phyloP scores from a whole-genome alignment of 306 rosid genomes.

The Purshia tridentata region DNA sequence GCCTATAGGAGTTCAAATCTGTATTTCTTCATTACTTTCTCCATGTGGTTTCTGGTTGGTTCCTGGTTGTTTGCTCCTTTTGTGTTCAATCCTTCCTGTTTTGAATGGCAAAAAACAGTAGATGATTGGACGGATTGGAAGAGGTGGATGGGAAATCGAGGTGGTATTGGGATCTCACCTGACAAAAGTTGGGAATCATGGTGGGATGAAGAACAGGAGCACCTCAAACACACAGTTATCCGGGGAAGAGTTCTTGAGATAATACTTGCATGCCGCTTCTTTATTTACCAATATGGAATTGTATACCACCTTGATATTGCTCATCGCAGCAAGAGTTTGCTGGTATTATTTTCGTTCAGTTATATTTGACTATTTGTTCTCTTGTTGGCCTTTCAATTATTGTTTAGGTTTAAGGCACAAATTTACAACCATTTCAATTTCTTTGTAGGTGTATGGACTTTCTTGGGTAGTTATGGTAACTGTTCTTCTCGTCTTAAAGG shows the following conservation, averaged over 20 bases:
- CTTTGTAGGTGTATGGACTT: constrained; percentile 67
- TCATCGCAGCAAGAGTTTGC: constrained; percentile 58
- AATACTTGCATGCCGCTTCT: constrained; percentile 78
- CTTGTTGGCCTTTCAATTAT: constrained; percentile 17
- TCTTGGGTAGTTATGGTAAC: constrained; percentile 78
- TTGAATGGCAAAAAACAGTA: constrained; percentile 98
- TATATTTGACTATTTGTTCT: constrained; percentile 14
- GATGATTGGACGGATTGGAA: constrained; percentile 99
- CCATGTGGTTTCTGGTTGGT: constrained; percentile 88
- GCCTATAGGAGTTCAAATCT: constrained; percentile 67
- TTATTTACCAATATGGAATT: constrained; percentile 85
- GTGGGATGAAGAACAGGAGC: constrained; percentile 96
- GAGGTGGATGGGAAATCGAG: constrained; percentile 99
- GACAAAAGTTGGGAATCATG: constrained; percentile 97
- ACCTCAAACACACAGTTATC: constrained; percentile 67
- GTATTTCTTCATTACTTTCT: constrained; percentile 71
- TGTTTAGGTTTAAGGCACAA: constrained; percentile 10
- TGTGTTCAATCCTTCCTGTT: constrained; percentile 87
- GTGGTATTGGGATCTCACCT: constrained; percentile 80
- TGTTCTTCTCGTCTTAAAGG: constrained; percentile 79
- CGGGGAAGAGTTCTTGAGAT: constrained; percentile 84
- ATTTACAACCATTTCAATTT: constrained; percentile 29
- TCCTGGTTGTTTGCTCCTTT: constrained; percentile 99
- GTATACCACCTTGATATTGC: constrained; percentile 87
- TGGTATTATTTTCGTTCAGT: constrained; percentile 47